phyloP scores from a whole-genome alignment of 2,329 filamentous ascomycete genomes.

The Stachybotrys elegans region DNA sequence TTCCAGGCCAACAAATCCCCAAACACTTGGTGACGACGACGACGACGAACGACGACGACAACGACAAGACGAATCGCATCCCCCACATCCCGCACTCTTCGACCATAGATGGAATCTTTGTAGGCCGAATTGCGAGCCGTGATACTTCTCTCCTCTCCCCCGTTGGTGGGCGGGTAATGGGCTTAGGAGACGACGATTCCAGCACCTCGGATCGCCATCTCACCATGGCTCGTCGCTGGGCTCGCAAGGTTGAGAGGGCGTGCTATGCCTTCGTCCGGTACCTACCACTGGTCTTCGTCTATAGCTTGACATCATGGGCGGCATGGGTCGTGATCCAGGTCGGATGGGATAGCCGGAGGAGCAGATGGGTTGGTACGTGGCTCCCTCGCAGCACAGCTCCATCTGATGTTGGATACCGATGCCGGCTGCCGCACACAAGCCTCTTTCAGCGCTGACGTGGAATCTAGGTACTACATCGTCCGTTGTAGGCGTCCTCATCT shows the following conservation, averaged over 20 bases:
- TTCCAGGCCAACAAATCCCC: background rate
- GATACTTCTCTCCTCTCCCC: background rate
- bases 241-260: conserved; percentile 68
- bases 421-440: background rate
- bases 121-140: background rate
- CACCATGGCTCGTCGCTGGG: conserved; percentile 56
- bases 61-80: background rate
- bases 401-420: no score
- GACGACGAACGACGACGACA: conserved; percentile 6
- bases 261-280: conserved; percentile 78
- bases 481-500: conserved; percentile 64
- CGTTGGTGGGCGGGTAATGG: conserved; percentile 5
- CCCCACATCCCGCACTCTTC: background rate
- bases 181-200: conserved; percentile 10
- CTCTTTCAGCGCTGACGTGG: no score
- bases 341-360: conserved; percentile 50
- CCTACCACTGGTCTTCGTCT: conserved; percentile 86
- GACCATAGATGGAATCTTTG: background rate
- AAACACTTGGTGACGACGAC: background rate
- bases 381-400: no score
- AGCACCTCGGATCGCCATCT: conserved; percentile 4
- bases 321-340: conserved; percentile 80
- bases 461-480: conserved; percentile 55
- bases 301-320: conserved; percentile 87
- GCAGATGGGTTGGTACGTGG: conserved; percentile 51